phyloP scores from a whole-genome alignment of 2,329 filamentous ascomycete species.

The Alternaria sp. region DNA sequence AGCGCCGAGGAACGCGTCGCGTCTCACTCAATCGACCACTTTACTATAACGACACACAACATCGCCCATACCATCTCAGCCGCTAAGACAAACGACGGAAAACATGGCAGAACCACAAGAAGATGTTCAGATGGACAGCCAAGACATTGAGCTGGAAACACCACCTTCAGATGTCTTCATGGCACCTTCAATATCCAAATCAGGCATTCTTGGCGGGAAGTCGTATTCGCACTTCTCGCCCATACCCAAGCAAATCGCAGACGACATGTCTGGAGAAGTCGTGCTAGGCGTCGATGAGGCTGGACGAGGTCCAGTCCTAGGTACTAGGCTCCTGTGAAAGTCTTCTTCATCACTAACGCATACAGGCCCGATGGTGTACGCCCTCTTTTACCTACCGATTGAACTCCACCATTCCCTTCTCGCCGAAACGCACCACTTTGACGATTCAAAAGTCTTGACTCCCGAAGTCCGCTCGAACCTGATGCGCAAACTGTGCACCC shows the following conservation, averaged over 20 bases:
- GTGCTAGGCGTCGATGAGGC: conserved; percentile 92
- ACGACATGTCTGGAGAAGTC: conserved; percentile 64
- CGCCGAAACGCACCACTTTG: conserved; percentile 80
- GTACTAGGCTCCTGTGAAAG: conserved; percentile 55
- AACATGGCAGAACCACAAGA: conserved; percentile 38
- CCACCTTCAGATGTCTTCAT: conserved; percentile 52
- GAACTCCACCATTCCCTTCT: conserved; percentile 74
- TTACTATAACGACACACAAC: conserved; percentile 3
- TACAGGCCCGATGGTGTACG: conserved; percentile 72
- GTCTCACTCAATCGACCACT: conserved; percentile 15
- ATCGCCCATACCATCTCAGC: background rate
- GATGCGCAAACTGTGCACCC: conserved; percentile 73
- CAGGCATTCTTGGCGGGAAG: conserved; percentile 49
- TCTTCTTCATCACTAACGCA: conserved; percentile 17
- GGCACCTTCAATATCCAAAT: conserved; percentile 54
- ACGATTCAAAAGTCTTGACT: conserved; percentile 93
- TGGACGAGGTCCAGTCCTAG: conserved; percentile 90
- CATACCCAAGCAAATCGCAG: conserved; percentile 49
- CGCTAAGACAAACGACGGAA: background rate
- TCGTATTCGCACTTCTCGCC: conserved; percentile 58
- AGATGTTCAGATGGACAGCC: conserved; percentile 43
- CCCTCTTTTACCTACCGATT: conserved; percentile 72
- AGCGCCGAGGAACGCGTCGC: conserved; percentile 19
- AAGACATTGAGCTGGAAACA: conserved; percentile 46
- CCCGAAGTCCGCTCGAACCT: conserved; percentile 77